phyloP scores from a whole-genome alignment of 495 filamentous ascomycete species.

The Neurospora sp. region DNA sequence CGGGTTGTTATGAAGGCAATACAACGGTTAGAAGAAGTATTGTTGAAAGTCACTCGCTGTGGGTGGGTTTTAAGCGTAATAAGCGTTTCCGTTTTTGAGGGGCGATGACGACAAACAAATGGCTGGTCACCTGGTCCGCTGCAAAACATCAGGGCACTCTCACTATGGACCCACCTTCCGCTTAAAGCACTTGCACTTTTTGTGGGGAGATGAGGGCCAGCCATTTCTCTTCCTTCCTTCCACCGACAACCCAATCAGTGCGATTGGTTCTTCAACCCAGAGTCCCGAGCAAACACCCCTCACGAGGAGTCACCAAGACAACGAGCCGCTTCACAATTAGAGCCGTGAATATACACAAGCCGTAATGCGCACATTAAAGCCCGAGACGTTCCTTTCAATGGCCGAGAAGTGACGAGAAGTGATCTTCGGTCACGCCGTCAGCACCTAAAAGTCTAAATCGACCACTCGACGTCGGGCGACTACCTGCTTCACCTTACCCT shows the following conservation, averaged over 20 bases:
- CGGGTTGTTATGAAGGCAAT: too few species aligned
- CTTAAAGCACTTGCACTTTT: background rate
- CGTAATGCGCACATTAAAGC: background rate
- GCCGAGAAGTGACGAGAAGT: background rate
- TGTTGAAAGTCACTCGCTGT: too few species aligned
- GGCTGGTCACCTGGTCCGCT: background rate
- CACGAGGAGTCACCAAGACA: too few species aligned
- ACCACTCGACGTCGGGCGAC: background rate
- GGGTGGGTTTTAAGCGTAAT: too few species aligned
- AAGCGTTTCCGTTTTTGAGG: background rate
- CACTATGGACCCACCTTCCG: background rate
- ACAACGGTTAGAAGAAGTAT: too few species aligned
- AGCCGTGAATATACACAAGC: background rate
- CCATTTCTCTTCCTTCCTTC: background rate
- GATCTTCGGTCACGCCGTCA: background rate
- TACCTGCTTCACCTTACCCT: background rate
- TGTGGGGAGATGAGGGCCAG: background rate
- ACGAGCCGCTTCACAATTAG: too few species aligned
- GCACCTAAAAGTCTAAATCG: background rate
- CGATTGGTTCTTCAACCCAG: background rate
- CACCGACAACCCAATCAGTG: too few species aligned
- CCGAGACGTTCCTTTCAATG: background rate
- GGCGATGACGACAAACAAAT: background rate
- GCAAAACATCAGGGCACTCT: background rate
- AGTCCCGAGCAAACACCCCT: too few species aligned